Evolutionary conservation across 306 rosid genomes (phyloP).

Genomic region (Cyamopsis tetragonoloba): DNA sequence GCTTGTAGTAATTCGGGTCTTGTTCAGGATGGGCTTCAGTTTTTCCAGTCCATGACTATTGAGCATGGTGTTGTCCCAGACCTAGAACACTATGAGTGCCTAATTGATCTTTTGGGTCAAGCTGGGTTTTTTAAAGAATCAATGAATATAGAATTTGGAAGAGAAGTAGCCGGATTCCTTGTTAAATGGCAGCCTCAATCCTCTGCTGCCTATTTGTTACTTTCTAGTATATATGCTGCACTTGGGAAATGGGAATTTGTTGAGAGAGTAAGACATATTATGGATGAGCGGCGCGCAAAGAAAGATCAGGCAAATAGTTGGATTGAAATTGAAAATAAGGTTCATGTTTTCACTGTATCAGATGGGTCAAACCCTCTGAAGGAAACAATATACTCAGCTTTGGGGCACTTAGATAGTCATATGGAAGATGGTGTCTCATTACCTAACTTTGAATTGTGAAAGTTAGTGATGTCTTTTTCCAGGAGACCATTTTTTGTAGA

Average conservation of each 20-base stretch:
- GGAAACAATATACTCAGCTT: slow-evolving; percentile 51
- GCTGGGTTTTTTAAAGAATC: slow-evolving; percentile 48
- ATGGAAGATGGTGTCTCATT: slow-evolving; percentile 38
- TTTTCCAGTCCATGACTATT: slow-evolving; percentile 59
- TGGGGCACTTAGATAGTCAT: slow-evolving; percentile 49
- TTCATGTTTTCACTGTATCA: slow-evolving; percentile 52
- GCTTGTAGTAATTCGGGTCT: slow-evolving; percentile 81
- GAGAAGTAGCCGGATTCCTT: slow-evolving; percentile 55
- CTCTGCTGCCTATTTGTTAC: slow-evolving; percentile 47
- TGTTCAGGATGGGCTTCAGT: slow-evolving; percentile 58
- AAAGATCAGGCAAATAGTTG: slow-evolving; percentile 53
- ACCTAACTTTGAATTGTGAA: slow-evolving; percentile 30
- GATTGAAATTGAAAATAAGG: slow-evolving; percentile 51
- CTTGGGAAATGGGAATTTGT: slow-evolving; percentile 61
- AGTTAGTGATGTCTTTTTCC: slow-evolving; percentile 9
- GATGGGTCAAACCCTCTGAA: slow-evolving; percentile 55
- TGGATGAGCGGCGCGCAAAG: slow-evolving; percentile 49
- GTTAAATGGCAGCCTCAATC: slow-evolving; percentile 58
- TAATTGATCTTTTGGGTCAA: slow-evolving; percentile 66
- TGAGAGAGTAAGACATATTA: slow-evolving; percentile 49
- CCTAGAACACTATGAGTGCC: slow-evolving; percentile 72
- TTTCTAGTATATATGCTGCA: slow-evolving; percentile 57
- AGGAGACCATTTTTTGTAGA: slow-evolving; percentile 26
- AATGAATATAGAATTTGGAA: slow-evolving; percentile 45
- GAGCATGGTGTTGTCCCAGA: slow-evolving; percentile 57